These are phyloP conservation scores for Anthoceros angustus DNA, from an alignment of 225 moss, liverwort and hornwort genomes.

Conservation along the genomic window DNA sequence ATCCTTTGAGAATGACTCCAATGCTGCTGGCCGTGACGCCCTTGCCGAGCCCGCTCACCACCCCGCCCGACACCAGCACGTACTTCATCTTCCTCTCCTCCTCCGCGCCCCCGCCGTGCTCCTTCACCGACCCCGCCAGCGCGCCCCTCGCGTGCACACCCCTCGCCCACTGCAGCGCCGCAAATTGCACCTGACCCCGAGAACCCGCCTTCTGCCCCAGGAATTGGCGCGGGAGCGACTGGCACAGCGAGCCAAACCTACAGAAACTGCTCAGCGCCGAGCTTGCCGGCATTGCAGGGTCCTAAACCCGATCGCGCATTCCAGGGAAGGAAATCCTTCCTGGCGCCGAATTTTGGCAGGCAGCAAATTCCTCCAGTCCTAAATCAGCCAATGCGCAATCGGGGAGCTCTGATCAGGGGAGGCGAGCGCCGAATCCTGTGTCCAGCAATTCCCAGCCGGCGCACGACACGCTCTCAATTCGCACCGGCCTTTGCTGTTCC, in stretches of 20 bases:
- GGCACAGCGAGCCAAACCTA: background rate
- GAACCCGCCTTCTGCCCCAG: background rate
- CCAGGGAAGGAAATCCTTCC: background rate
- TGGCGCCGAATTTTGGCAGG: too few relatives aligned
- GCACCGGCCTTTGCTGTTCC: too few relatives aligned
- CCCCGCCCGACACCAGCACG: background rate
- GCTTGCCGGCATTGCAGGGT: background rate
- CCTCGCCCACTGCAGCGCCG: background rate
- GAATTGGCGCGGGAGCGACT: background rate
- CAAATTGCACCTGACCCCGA: background rate
- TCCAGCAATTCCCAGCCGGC: too few relatives aligned
- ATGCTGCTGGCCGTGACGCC: background rate
- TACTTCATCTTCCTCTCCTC: constrained; percentile 3
- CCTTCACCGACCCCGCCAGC: background rate
- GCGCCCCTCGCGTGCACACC: background rate
- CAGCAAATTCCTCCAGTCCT: too few relatives aligned
- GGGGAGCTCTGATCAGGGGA: too few relatives aligned
- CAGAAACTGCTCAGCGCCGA: background rate
- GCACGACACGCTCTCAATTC: too few relatives aligned
- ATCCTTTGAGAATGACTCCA: background rate
- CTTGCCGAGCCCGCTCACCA: background rate
- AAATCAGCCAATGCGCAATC: too few relatives aligned
- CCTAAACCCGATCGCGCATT: background rate
- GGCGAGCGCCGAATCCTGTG: too few relatives aligned
- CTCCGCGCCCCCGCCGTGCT: background rate